Evolutionary conservation across 257 asterid genomes (phyloP).

Genomic region (Solanum sitiens): DNA sequence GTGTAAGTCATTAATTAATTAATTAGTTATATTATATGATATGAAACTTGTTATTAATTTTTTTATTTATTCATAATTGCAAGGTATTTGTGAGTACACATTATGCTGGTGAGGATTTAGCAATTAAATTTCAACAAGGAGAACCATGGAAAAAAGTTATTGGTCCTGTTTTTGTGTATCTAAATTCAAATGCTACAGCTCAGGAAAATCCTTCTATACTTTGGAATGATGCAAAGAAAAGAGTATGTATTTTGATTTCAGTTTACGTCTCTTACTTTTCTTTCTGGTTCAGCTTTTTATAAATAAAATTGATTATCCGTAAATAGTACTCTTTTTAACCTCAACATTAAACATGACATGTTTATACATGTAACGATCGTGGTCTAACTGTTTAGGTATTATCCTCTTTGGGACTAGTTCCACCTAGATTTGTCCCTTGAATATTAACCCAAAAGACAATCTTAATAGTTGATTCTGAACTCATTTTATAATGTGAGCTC

Average conservation of each 20-base stretch:
- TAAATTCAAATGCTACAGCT: conserved; percentile 29
- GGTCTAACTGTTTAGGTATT: not conserved
- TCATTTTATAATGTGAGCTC: not conserved
- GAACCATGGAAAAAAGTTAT: conserved; percentile 66
- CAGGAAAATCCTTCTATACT: conserved; percentile 27
- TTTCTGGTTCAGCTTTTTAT: not conserved
- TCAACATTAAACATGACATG: not conserved
- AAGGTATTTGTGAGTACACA: conserved; percentile 61
- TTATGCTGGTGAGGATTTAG: conserved; percentile 50
- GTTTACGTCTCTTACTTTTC: not conserved
- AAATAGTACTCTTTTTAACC: not conserved
- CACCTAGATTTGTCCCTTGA: not conserved
- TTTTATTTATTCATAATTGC: not conserved
- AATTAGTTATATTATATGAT: not conserved
- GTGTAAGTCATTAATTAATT: conserved; percentile 16
- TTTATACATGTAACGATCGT: too few species aligned
- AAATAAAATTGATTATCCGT: rapidly evolving
- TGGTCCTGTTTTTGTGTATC: conserved; percentile 48
- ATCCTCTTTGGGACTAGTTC: not conserved
- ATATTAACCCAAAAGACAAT: not conserved
- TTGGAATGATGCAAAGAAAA: conserved; percentile 51
- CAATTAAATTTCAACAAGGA: conserved; percentile 24
- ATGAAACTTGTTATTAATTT: not conserved
- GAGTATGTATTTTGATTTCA: conserved; percentile 12
- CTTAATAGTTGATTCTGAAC: not conserved